Evolutionary conservation across 768 basidiomycete genomes (phyloP).

Genomic region (Lentinula edodes): DNA sequence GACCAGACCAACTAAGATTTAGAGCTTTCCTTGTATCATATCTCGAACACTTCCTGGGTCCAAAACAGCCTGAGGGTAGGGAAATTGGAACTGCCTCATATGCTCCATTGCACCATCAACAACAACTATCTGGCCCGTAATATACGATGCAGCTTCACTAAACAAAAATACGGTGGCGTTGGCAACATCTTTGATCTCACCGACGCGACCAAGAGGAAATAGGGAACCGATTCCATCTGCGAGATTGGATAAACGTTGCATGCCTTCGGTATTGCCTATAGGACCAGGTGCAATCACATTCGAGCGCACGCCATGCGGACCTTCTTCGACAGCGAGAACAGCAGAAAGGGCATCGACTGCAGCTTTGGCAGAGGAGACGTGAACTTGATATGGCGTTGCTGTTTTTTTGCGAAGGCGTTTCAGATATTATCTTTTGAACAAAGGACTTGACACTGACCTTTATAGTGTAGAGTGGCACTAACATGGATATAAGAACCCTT

Average conservation of each 20-base stretch:
- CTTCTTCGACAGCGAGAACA: constrained; percentile 90
- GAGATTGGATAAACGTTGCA: constrained; percentile 44
- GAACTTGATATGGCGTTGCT: constrained; percentile 79
- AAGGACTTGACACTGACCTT: constrained; percentile 38
- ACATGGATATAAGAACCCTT: constrained; percentile 87
- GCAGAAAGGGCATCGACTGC: constrained; percentile 85
- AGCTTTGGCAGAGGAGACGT: constrained; percentile 94
- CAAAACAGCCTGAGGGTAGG: constrained; percentile 61
- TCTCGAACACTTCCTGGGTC: constrained; percentile 47
- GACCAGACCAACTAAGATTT: neutral
- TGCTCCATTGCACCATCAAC: constrained; percentile 67
- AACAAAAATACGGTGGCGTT: constrained; percentile 77
- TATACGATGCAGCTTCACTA: constrained; percentile 71
- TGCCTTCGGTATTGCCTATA: constrained; percentile 74
- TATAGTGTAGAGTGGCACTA: constrained; percentile 84
- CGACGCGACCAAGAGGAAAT: constrained; percentile 45
- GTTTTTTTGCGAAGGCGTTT: neutral
- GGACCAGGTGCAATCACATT: constrained; percentile 85
- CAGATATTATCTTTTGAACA: constrained; percentile 2
- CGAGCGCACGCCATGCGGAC: constrained; percentile 88
- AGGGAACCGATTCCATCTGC: constrained; percentile 5
- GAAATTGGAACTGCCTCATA: constrained; percentile 39
- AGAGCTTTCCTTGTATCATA: constrained; percentile 46
- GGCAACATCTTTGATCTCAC: constrained; percentile 58
- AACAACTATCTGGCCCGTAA: constrained; percentile 70